Conservation (phyloP, 768 basidiomycete genomes). For the Psilocybe sp. region DNA sequence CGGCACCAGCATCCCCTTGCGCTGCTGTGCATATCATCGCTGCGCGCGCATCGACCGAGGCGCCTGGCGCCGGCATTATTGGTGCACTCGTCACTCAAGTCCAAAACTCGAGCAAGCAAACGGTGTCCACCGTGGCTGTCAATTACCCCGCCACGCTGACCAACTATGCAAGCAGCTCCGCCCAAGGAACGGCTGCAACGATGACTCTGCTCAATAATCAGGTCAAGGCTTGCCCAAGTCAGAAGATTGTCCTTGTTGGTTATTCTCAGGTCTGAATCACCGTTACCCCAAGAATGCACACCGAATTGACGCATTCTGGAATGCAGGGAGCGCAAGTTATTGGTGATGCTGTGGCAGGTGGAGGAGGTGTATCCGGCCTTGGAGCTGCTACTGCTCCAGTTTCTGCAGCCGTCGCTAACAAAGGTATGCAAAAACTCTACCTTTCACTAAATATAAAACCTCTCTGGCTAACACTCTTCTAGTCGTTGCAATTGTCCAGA, state of each 20-base stretch:
- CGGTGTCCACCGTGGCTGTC: constrained; percentile 22
- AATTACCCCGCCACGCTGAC: constrained; percentile 26
- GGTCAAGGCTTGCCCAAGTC: constrained; percentile 21
- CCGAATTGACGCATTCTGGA: background rate
- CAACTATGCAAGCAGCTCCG: constrained; percentile 24
- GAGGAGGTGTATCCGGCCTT: constrained; percentile 18
- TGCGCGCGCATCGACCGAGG: constrained; percentile 23
- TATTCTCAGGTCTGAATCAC: constrained; percentile 20
- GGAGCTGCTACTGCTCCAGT: constrained; percentile 20
- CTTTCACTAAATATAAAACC: background rate
- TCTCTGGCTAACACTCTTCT: too few species aligned
- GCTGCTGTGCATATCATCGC: constrained; percentile 26
- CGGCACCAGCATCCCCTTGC: constrained; percentile 21
- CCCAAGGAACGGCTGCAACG: constrained; percentile 23
- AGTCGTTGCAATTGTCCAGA: constrained; percentile 24
- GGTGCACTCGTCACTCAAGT: constrained; percentile 23
- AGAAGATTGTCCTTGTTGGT: constrained; percentile 28
- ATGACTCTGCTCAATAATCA: constrained; percentile 22
- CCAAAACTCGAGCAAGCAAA: constrained; percentile 22
- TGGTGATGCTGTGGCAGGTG: constrained; percentile 25
- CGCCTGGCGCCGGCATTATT: constrained; percentile 23
- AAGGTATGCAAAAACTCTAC: constrained; percentile 1
- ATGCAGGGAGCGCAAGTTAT: constrained; percentile 25
- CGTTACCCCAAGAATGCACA: background rate
- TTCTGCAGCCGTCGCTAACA: constrained; percentile 13